A percentile compares a stretch with the other conserved stretches of the same genome.
These are phyloP conservation scores for Castanopsis chinensis DNA, from an alignment of 306 rosid genomes.

Conservation along the genomic window DNA sequence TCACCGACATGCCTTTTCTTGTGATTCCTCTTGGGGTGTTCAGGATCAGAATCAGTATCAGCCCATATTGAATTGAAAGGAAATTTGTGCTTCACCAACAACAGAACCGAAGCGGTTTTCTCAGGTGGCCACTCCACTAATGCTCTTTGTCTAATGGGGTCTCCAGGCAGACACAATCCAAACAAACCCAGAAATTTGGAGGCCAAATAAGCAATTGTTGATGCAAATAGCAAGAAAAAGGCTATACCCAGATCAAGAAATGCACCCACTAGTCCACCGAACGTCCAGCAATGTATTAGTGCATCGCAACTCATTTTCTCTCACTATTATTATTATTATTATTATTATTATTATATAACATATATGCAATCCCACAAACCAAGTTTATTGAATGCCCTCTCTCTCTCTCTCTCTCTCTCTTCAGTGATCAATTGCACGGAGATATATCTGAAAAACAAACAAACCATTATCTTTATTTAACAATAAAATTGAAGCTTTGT, in stretches of 20 bases:
- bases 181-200: slow-evolving; percentile 40
- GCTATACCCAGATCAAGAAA: slow-evolving; percentile 51
- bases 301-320: slow-evolving; percentile 36
- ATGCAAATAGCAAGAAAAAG: slow-evolving; percentile 36
- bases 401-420: too few relatives aligned
- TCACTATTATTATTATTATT: neutral
- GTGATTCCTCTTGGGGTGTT: slow-evolving; percentile 13
- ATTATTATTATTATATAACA: too few relatives aligned
- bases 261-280: slow-evolving; percentile 45
- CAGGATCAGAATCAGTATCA: neutral
- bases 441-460: too few relatives aligned
- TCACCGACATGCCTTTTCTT: slow-evolving; percentile 25
- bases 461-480: too few relatives aligned
- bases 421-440: too few relatives aligned
- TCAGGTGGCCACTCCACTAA: slow-evolving; percentile 30
- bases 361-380: too few relatives aligned
- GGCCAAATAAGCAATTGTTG: slow-evolving; percentile 36
- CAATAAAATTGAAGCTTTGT: too few relatives aligned
- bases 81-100: slow-evolving; percentile 20
- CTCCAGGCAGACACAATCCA: slow-evolving; percentile 44
- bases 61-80: slow-evolving; percentile 33
- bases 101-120: slow-evolving; percentile 31
- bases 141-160: slow-evolving; percentile 29
- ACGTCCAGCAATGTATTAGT: slow-evolving; percentile 36
- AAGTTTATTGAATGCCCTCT: too few relatives aligned